These are phyloP conservation scores for Setaria italica DNA, from an alignment of 202 grass and related monocot genomes.

Conservation along the genomic window DNA sequence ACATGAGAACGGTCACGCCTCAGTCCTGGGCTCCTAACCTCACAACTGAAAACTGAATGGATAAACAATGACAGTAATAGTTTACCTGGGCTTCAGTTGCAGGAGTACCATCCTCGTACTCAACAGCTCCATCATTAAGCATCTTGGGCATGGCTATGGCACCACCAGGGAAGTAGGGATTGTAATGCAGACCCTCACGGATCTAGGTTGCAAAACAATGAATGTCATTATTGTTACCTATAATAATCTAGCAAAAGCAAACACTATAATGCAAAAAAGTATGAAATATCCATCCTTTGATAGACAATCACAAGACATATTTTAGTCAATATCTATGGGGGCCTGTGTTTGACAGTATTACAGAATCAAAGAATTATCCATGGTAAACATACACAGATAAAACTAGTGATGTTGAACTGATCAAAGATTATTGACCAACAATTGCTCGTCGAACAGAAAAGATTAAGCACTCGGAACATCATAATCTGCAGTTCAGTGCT, in stretches of 20 bases:
- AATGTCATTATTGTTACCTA: background rate
- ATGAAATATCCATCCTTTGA: background rate
- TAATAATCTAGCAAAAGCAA: background rate
- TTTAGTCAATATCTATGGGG: background rate
- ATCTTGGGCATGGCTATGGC: constrained; percentile 99
- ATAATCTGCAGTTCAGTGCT: background rate
- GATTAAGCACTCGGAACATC: background rate
- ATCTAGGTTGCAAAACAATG: constrained; percentile 61
- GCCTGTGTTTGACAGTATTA: background rate
- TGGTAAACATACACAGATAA: constrained; percentile 7
- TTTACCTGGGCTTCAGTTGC: constrained; percentile 97
- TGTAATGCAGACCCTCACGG: constrained; percentile 95
- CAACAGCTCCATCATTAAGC: constrained; percentile 93
- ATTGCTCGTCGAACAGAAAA: background rate
- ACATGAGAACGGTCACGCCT: constrained; percentile 35
- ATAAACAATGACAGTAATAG: background rate
- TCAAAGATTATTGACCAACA: background rate
- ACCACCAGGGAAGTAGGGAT: constrained; percentile 98
- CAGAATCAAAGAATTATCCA: constrained; percentile 5
- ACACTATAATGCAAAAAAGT: constrained; percentile 5
- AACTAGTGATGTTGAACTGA: background rate
- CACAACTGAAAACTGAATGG: background rate
- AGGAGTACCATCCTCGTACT: constrained; percentile 98
- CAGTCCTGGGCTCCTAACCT: background rate
- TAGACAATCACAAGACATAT: background rate